Conservation (phyloP, 768 basidiomycete genomes). For the Amanita thiersii region DNA sequence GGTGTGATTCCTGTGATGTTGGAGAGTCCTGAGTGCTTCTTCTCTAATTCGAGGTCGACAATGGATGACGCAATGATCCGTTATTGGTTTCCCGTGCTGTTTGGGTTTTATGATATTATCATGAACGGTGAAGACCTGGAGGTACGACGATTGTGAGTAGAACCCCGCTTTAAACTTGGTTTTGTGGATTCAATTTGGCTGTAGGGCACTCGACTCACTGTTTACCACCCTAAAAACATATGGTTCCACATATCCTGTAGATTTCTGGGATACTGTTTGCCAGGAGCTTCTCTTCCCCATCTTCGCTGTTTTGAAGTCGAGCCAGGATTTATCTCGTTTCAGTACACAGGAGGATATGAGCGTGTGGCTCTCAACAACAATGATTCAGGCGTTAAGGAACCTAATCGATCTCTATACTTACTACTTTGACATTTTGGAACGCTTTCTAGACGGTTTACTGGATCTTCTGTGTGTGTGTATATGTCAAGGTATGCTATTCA, state of each 20-base stretch:
- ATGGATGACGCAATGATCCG: constrained; percentile 87
- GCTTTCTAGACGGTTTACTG: constrained; percentile 87
- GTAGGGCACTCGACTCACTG: constrained; percentile 90
- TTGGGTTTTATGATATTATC: constrained; percentile 99
- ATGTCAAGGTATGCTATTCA: constrained; percentile 74
- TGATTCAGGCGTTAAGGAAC: constrained; percentile 96
- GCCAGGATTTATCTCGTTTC: constrained; percentile 87
- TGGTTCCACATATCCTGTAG: constrained; percentile 75
- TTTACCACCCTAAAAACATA: constrained; percentile 91
- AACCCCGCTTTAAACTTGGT: not conserved
- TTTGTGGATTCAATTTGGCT: constrained; percentile 5
- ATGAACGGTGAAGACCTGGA: constrained; percentile 99
- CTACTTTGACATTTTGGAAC: constrained; percentile 87
- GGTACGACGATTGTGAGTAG: constrained; percentile 85
- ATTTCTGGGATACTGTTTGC: constrained; percentile 98
- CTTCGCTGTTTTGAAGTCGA: constrained; percentile 91
- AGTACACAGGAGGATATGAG: constrained; percentile 98
- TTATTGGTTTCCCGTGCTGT: constrained; percentile 94
- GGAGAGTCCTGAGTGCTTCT: constrained; percentile 58
- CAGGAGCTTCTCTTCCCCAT: constrained; percentile 97
- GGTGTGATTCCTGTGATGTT: constrained; percentile 92
- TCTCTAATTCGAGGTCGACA: constrained; percentile 21
- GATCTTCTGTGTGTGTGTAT: constrained; percentile 95
- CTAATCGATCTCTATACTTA: constrained; percentile 93
- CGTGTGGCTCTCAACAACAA: constrained; percentile 97